A percentile compares a stretch with the other conserved stretches of the same genome.
phyloP scores from a whole-genome alignment of 768 basidiomycete genomes.

The Phylloporus scabripes region DNA sequence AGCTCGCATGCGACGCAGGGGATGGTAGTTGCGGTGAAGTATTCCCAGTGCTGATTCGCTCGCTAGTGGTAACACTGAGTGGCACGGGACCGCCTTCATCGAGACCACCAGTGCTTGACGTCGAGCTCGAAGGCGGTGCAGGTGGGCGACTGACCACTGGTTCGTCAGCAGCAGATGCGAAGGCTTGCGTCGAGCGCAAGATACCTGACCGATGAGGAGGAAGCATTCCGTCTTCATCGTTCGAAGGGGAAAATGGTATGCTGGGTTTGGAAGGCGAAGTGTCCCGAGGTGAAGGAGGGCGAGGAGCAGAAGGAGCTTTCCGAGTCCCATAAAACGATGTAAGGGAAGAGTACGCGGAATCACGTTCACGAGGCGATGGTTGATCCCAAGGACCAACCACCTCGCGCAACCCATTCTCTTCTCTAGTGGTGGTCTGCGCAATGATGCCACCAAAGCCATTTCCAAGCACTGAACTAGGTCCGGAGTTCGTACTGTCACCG shows the following conservation, averaged over 20 bases:
- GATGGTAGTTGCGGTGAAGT: constrained; percentile 72
- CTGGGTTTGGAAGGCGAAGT: constrained; percentile 23
- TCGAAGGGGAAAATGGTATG: constrained; percentile 21
- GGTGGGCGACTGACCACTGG: constrained; percentile 26
- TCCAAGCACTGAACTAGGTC: constrained; percentile 19
- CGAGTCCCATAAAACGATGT: constrained; percentile 27
- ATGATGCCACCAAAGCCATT: constrained; percentile 24
- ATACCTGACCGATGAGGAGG: constrained; percentile 27
- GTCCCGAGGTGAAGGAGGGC: constrained; percentile 25
- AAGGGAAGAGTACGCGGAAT: constrained; percentile 19
- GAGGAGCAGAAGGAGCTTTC: constrained; percentile 19
- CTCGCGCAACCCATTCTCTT: constrained; percentile 23
- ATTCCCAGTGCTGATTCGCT: constrained; percentile 28
- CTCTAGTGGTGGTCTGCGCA: constrained; percentile 21
- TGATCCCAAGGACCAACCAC: constrained; percentile 31
- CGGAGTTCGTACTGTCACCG: constrained; percentile 13
- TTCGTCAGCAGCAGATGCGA: constrained; percentile 23
- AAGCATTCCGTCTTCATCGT: constrained; percentile 32
- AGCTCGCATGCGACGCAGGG: constrained; percentile 62
- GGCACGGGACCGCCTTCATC: constrained; percentile 24
- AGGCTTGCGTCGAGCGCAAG: constrained; percentile 24
- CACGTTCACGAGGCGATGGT: constrained; percentile 31
- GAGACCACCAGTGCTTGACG: constrained; percentile 43
- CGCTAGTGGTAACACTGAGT: constrained; percentile 46
- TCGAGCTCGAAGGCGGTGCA: constrained; percentile 33